Base-by-base conservation (phyloP, 2,329 filamentous ascomycete genomes). In the Cytospora schulzeri region DNA sequence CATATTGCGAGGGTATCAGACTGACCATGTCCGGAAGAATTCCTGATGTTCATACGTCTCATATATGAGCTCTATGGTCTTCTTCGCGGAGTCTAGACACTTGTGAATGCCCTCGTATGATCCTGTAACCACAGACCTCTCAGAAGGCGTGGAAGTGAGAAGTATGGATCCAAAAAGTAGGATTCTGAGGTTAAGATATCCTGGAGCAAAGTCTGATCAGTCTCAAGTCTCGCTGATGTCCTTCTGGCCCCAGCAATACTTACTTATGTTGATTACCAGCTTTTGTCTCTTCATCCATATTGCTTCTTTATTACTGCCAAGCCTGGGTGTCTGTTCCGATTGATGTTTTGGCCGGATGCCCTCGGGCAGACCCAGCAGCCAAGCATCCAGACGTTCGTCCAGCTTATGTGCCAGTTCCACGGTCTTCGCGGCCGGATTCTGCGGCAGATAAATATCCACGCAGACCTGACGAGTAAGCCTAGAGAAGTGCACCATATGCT, bases 11-110 rank as follows among this genome's bases (percentile, higher is more conserved):
- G n/a, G n/a, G 4, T 48, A 4, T 15, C 19, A 22, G 15, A 63
- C 70, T 26, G 55, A 73, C 71, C 71, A 73, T 5, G 72, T 73
- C 2, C 72, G 69, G 64, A 73, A 73, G 51, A 72, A 73, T 41
- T 73, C 71, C 35, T 72, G 69, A 50, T 73, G 69, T 53, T 72
- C 69, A 33, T 72, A 71, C n/a, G 67, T 72, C 45, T 69, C 66
- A 55, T 71, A 71, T 2, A 73, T 73, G 59, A 71, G 70, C 19
- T 73, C 71, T 22, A 73, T 73, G 11, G 72, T 74, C 29, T 69
- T 65, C 50, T 70, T 69, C 0, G 72, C 72, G 3, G 72, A 70
- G 14, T 72, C 69, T 1, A 74, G 63, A 28, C 71, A 71, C 22
- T 67, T 69, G 19, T 70, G 67, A 8, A 71, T 67, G 28, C 65